Conservation (phyloP, 805 yeast species). For the Blastobotrys attinorum region DNA sequence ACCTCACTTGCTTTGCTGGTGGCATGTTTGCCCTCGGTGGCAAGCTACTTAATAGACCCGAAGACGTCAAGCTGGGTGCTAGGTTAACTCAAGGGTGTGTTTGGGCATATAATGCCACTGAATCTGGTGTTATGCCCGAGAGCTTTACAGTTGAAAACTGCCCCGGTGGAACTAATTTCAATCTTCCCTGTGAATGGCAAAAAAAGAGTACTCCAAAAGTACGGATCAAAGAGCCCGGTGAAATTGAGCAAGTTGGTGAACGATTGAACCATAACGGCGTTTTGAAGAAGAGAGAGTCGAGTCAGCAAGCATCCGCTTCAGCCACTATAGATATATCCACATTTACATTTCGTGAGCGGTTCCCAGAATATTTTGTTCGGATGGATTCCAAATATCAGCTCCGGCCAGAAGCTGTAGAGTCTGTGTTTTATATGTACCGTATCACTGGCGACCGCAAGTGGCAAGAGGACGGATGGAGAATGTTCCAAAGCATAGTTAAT, state of each 20-base stretch:
- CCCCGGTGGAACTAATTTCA: constrained; percentile 2
- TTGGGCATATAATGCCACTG: constrained; percentile 32
- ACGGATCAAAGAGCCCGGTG: not conserved
- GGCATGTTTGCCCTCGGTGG: constrained; percentile 46
- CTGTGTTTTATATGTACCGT: constrained; percentile 50
- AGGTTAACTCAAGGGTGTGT: constrained; percentile 44
- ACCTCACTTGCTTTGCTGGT: constrained; percentile 45
- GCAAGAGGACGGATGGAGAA: constrained; percentile 46
- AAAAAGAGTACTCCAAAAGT: not conserved
- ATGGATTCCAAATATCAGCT: constrained; percentile 36
- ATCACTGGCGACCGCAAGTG: constrained; percentile 52
- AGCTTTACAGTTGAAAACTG: constrained; percentile 27
- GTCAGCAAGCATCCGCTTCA: too few species aligned
- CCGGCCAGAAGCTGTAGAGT: constrained; percentile 56
- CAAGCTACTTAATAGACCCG: constrained; percentile 31
- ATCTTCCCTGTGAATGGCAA: not conserved
- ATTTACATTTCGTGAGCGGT: too few species aligned
- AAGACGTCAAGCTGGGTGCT: constrained; percentile 35
- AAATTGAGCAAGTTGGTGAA: constrained; percentile 4
- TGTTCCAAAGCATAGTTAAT: constrained; percentile 33
- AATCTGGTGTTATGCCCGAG: constrained; percentile 40
- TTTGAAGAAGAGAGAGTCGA: constrained; percentile 1
- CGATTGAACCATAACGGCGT: constrained; percentile 19
- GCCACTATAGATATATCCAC: too few species aligned
- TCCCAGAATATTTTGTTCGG: constrained; percentile 15